phyloP scores from a whole-genome alignment of 164 flowering plant species.

The Aristolochia californica region DNA sequence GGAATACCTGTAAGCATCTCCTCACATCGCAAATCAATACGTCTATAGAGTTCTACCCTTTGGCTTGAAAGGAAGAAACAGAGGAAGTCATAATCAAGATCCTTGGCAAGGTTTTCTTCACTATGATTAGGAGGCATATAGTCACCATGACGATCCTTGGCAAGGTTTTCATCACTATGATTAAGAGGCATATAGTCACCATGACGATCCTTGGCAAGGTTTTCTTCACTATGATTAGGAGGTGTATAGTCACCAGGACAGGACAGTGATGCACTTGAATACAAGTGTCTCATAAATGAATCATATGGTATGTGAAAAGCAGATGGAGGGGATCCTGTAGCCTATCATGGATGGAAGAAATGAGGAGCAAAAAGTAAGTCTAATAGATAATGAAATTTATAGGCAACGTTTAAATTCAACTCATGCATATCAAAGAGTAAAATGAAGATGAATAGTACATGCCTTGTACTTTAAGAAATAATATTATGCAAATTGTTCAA shows the following conservation, averaged over 20 bases:
- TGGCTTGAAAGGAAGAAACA: constrained; percentile 85
- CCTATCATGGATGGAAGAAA: constrained; percentile 31
- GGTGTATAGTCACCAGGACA: constrained; percentile 18
- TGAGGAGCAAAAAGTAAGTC: neutral
- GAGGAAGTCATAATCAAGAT: constrained; percentile 76
- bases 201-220: constrained; percentile 12
- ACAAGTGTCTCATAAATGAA: constrained; percentile 45
- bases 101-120: constrained; percentile 23
- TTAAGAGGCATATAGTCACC: constrained; percentile 20
- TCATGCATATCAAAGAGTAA: neutral
- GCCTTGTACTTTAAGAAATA: too few species aligned
- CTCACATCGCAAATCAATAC: constrained; percentile 85
- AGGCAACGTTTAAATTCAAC: neutral
- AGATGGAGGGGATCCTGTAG: constrained; percentile 89
- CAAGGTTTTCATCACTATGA: constrained; percentile 16
- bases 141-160: constrained; percentile 14
- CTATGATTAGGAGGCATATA: constrained; percentile 20
- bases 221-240: constrained; percentile 21
- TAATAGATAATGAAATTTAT: neutral
- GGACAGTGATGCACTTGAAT: constrained; percentile 17
- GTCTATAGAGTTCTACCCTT: constrained; percentile 71
- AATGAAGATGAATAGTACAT: neutral
- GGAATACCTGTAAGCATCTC: constrained; percentile 82
- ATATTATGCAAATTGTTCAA: too few species aligned
- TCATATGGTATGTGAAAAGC: constrained; percentile 80